Evolutionary conservation across 2,329 filamentous ascomycete species (phyloP).

Genomic region (Emergomyces africanus): DNA sequence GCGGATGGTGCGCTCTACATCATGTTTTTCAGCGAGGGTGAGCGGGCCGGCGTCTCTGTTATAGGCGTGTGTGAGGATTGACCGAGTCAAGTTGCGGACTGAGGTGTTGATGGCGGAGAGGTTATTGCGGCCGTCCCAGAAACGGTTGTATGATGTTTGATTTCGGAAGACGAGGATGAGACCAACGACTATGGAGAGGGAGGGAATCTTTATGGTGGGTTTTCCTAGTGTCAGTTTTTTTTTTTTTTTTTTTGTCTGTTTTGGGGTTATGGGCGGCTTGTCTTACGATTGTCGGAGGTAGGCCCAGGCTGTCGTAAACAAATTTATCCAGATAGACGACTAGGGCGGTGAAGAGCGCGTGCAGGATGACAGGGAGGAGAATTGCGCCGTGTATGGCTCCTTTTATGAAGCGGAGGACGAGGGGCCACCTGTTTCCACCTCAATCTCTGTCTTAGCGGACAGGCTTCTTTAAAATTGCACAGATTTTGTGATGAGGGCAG

Average conservation of each 20-base stretch:
- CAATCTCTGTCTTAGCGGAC: neutral
- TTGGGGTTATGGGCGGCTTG: neutral
- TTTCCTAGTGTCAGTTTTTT: neutral
- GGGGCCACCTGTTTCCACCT: slow-evolving; percentile 38
- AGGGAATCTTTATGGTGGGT: slow-evolving; percentile 36
- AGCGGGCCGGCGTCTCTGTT: slow-evolving; percentile 18
- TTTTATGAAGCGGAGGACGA: slow-evolving; percentile 52
- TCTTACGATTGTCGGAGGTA: slow-evolving; percentile 45
- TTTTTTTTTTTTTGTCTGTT: neutral
- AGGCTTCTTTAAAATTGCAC: neutral
- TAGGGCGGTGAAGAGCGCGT: slow-evolving; percentile 45
- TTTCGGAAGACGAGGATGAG: slow-evolving; percentile 57
- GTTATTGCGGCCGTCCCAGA: slow-evolving; percentile 49
- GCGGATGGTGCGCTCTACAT: slow-evolving; percentile 47
- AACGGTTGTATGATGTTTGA: slow-evolving; percentile 50
- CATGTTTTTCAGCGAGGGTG: slow-evolving; percentile 35
- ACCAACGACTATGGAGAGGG: slow-evolving; percentile 52
- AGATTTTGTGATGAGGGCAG: neutral
- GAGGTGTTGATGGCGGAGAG: slow-evolving; percentile 45
- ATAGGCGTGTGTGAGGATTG: slow-evolving; percentile 40
- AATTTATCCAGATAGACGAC: slow-evolving; percentile 46
- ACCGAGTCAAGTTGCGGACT: slow-evolving; percentile 46
- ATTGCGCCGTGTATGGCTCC: slow-evolving; percentile 50
- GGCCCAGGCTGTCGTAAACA: slow-evolving; percentile 37
- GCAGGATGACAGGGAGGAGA: slow-evolving; percentile 42